Base-by-base conservation (phyloP, 1,284 basidiomycete species). In the Megacollybia platyphylla region DNA sequence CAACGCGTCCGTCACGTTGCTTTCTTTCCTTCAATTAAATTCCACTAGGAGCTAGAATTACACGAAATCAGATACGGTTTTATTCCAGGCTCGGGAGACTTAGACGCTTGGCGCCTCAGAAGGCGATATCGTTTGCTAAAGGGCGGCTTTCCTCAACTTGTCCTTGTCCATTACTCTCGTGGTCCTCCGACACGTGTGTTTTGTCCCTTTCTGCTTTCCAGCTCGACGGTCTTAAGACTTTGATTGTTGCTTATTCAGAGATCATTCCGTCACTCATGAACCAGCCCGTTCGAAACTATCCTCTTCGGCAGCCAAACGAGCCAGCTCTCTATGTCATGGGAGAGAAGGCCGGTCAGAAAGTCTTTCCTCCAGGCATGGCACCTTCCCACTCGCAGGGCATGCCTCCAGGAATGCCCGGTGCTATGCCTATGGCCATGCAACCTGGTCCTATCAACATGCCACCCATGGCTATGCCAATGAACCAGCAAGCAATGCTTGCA, bases 31-130 rank as follows among this genome's bases (percentile, higher is more conserved):
- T 24, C 26, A 34, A 35, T 9, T n/a, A 5, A 17, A 24, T 36
- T 3, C 36, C 4, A 32, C 9, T 52, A 83, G 79, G 84, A 87
- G 57, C 64, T 88, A 6, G 86, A 88, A 60, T 65, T 87, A 1
- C 55, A 64, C 44, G 85, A 88, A 57, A 57, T 71, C 36, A 84
- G 80, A 53, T 78, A 62, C 52, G 85, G 85, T 2, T 88, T 84
- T 57, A 59, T 83, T n/a, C 85, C 85, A 7, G 70, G 68, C 35
- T 62, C 65, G 6, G 61, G 62, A 41, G 81, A 87, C 48, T 57
- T 60, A 6, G 59, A 56, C 44, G 84, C 84, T 17, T 79, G 67
- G 56, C 75, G 84, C 27, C 55, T 76, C 20, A 69, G 85, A 39
- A 62, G 81, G 39, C 72, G 82, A 4, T 88, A 73, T 54, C 76